phyloP scores from a whole-genome alignment of 192 early-diverging fungal genomes.

The Entomortierella parvispora region DNA sequence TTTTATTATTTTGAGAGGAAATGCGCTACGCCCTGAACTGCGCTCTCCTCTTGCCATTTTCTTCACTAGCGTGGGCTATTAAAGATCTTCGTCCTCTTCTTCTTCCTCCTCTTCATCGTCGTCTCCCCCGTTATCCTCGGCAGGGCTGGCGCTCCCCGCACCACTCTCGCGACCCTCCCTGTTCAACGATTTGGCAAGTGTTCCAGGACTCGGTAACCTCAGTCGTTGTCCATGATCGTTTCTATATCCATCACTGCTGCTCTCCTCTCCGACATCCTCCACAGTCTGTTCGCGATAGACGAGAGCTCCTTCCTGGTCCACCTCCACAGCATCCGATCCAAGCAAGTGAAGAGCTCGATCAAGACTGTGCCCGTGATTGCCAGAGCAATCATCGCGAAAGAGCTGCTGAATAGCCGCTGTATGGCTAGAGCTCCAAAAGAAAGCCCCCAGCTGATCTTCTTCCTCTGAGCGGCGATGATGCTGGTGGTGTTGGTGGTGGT shows the following conservation, averaged over 20 bases:
- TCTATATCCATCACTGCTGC: neutral
- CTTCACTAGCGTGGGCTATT: too few species aligned
- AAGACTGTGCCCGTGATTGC: too few species aligned
- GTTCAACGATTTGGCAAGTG: constrained; percentile 16
- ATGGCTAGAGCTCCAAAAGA: too few species aligned
- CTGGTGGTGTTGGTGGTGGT: constrained; percentile 2
- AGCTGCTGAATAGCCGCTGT: too few species aligned
- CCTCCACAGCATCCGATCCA: constrained; percentile 12
- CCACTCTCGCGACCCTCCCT: constrained; percentile 29
- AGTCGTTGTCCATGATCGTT: neutral
- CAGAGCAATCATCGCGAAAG: too few species aligned
- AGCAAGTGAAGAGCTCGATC: neutral
- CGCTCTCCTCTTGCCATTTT: too few species aligned
- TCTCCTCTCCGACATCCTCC: neutral
- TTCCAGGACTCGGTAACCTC: constrained; percentile 24
- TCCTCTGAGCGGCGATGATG: neutral
- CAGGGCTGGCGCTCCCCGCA: constrained; percentile 25
- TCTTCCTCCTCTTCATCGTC: constrained; percentile 7
- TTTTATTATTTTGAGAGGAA: too few species aligned
- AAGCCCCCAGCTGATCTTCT: too few species aligned
- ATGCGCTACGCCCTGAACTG: too few species aligned
- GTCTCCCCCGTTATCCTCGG: constrained; percentile 16
- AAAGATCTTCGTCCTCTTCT: constrained; percentile 5
- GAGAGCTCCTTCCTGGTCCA: constrained; percentile 19
- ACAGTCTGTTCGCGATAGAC: too few species aligned